Base-by-base conservation (phyloP, 345 rosid genomes). In the Camelina laxa region DNA sequence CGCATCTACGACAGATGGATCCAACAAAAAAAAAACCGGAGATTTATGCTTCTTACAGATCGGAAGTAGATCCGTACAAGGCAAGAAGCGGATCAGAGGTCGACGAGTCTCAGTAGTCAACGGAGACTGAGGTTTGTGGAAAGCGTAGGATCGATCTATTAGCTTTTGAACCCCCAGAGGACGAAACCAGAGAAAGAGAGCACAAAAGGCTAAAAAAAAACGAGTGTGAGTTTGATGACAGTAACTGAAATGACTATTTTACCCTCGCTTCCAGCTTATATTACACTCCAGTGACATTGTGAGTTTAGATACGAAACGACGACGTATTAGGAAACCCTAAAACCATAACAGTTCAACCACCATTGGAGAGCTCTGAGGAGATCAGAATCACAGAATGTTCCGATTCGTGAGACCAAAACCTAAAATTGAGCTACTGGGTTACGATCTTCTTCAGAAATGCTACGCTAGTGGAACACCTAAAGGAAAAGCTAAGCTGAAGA, bases 391-490 rank as follows among this genome's bases (percentile, higher is more conserved):
- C 44, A 67, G 5, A 5, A 86, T 84, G 87, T 65, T 82, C 44
- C 79, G 85, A 62, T 54, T 76, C 5, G 63, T 80, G 42, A 81
- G 74, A 74, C 61, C 66, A 2, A 83, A 70, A 27, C 47, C 75
- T 2, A 19, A 27, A 44, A 6, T 76, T 7, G 80, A 82, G 7
- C 64, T 62, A 54, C 30, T 73, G 71, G 53, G 65, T 53, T 33
- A 72, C 63, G 80, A 83, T 49, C 66, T 85, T 68, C 20, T 79
- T 36, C 94, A 87, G 49, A 82, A 80, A 14, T 85, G 88, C 71
- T 83, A 78, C 39, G 91, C 75, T 10, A 83, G 91, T 61, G 81
- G 97, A 72, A 89, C 94, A 8, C 81, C 91, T 0, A 91, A 89
- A 60, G 97, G 97, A 3, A 88, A 89, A 58, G 57, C 76, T 1